phyloP scores from a whole-genome alignment of 2,329 filamentous ascomycete genomes.

The Beauveria bassiana region DNA sequence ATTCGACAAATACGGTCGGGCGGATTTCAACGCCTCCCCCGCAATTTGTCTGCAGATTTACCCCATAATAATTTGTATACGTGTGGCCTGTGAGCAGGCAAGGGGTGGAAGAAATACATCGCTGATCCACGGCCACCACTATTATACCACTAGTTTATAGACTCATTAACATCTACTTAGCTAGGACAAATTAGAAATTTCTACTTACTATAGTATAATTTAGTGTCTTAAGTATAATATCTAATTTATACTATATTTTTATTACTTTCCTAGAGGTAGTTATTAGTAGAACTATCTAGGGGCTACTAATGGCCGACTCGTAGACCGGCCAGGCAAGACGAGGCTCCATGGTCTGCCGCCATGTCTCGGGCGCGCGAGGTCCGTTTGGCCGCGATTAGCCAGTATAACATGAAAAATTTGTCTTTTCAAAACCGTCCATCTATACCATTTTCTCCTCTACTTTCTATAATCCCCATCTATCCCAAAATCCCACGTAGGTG shows the following conservation, averaged over 20 bases:
- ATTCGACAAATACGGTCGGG: not conserved
- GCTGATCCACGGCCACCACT: too few species aligned
- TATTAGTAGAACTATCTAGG: too few species aligned
- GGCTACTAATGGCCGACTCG: too few species aligned
- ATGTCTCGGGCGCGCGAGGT: not conserved
- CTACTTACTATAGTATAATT: too few species aligned
- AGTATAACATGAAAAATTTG: not conserved
- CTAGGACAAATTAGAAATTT: too few species aligned
- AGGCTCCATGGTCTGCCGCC: not conserved
- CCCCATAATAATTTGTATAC: not conserved
- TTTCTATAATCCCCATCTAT: constrained; percentile 29
- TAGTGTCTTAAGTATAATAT: too few species aligned
- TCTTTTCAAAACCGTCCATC: not conserved
- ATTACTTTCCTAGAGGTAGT: too few species aligned
- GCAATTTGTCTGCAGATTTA: not conserved
- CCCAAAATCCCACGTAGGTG: constrained; percentile 48
- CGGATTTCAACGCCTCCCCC: not conserved
- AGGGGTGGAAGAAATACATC: too few species aligned
- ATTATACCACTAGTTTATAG: too few species aligned
- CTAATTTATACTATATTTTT: too few species aligned
- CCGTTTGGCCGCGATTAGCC: not conserved
- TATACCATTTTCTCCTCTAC: not conserved
- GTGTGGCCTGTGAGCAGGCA: not conserved
- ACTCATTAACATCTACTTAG: too few species aligned
- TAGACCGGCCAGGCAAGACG: too few species aligned